Evolutionary conservation across 306 rosid genomes (phyloP).

Genomic region (Gastrolobium villosum): DNA sequence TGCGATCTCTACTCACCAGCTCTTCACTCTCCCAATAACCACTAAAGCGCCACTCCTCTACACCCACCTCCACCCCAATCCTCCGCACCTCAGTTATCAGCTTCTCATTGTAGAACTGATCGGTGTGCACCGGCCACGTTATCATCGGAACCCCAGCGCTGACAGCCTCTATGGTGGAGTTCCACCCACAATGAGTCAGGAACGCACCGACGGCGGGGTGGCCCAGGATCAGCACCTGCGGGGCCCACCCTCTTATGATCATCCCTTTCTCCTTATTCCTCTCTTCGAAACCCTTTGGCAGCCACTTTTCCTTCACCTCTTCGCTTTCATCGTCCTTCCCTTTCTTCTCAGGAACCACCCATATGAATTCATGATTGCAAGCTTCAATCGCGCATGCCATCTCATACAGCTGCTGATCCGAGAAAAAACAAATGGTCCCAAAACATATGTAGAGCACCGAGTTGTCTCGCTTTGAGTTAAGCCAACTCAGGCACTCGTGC

Average conservation of each 20-base stretch:
- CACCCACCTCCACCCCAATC: slow-evolving; percentile 57
- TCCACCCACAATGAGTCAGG: slow-evolving; percentile 52
- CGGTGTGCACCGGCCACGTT: slow-evolving; percentile 47
- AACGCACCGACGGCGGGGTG: slow-evolving; percentile 34
- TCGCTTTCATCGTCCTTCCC: slow-evolving; percentile 27
- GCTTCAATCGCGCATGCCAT: slow-evolving; percentile 46
- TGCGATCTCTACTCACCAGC: slow-evolving; percentile 32
- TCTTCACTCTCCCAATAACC: slow-evolving; percentile 5
- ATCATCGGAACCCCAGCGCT: slow-evolving; percentile 50
- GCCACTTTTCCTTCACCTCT: slow-evolving; percentile 46
- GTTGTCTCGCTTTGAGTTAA: slow-evolving; percentile 34
- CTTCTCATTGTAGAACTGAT: slow-evolving; percentile 52
- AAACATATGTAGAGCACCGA: slow-evolving; percentile 52
- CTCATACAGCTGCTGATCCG: slow-evolving; percentile 50
- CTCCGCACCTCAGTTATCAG: slow-evolving; percentile 47
- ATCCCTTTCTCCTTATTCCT: slow-evolving; percentile 29
- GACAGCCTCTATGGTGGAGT: slow-evolving; percentile 36
- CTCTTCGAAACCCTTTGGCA: slow-evolving; percentile 48
- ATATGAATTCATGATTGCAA: neutral
- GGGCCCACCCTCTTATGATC: slow-evolving; percentile 51
- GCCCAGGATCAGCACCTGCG: slow-evolving; percentile 34
- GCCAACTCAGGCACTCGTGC: slow-evolving; percentile 50
- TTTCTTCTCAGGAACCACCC: slow-evolving; percentile 52
- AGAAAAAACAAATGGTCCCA: slow-evolving; percentile 31
- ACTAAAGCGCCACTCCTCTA: slow-evolving; percentile 25